phyloP scores from a whole-genome alignment of 2,329 filamentous ascomycete species.

The Epichloe glyceriae region DNA sequence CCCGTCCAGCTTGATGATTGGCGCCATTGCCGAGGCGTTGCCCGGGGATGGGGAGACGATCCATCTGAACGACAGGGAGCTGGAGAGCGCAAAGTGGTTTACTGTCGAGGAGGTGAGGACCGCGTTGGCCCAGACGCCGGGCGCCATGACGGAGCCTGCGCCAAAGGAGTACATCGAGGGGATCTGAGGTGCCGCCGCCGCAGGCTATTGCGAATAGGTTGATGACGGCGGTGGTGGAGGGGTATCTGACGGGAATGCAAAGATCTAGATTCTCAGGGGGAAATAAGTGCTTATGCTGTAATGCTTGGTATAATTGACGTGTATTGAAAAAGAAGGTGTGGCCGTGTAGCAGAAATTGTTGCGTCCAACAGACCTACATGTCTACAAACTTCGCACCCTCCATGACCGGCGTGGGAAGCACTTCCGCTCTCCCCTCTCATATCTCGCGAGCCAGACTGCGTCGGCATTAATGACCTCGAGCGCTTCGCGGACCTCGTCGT shows the following conservation, averaged over 20 bases:
- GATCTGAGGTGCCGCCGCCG: constrained; percentile 66
- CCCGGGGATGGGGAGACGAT: constrained; percentile 63
- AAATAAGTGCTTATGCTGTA: no score
- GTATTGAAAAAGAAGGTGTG: no score
- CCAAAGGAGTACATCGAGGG: constrained; percentile 58
- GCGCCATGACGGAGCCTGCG: constrained; percentile 50
- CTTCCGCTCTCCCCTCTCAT: constrained; percentile 30
- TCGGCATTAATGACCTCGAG: constrained; percentile 57
- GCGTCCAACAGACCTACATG: constrained; percentile 9
- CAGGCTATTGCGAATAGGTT: constrained; percentile 91
- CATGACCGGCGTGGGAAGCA: constrained; percentile 25
- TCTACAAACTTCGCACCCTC: constrained; percentile 28
- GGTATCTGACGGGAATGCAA: constrained; percentile 48
- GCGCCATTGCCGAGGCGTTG: constrained; percentile 73
- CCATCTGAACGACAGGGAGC: constrained; percentile 75
- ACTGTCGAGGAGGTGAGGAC: constrained; percentile 64
- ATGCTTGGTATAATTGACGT: background rate
- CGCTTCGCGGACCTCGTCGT: constrained; percentile 37
- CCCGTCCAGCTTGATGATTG: constrained; percentile 75
- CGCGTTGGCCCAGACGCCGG: constrained; percentile 54
- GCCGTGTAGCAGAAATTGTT: no score
- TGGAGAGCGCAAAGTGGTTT: constrained; percentile 87
- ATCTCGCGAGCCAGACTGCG: constrained; percentile 59
- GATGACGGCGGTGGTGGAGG: constrained; percentile 64
- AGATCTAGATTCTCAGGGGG: constrained; percentile 27